These are phyloP conservation scores for Pyrus communis DNA, from an alignment of 306 rosid genomes.

Conservation along the genomic window DNA sequence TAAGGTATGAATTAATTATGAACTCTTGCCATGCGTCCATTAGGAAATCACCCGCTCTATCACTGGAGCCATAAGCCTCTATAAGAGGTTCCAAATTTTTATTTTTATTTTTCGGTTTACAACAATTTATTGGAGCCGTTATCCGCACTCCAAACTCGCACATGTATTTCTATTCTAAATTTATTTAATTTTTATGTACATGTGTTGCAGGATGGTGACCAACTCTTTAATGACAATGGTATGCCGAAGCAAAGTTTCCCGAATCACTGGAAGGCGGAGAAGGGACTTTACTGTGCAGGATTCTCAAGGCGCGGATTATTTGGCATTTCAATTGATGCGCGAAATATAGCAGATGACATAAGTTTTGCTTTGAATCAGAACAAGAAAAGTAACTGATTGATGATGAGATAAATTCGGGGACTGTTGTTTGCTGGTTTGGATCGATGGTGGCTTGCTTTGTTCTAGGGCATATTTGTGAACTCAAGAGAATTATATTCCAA, in stretches of 20 bases:
- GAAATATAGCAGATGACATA: conserved; percentile 36
- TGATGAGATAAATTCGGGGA: too few species aligned
- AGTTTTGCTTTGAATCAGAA: background rate
- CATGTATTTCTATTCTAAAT: background rate
- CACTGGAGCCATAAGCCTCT: too few species aligned
- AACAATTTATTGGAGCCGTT: too few species aligned
- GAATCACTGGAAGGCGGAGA: conserved; percentile 49
- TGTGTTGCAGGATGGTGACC: conserved; percentile 33
- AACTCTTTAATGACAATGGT: conserved; percentile 44
- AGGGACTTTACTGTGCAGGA: conserved; percentile 45
- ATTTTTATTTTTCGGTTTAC: too few species aligned
- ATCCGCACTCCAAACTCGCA: too few species aligned
- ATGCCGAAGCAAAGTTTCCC: conserved; percentile 47
- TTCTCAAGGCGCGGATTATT: conserved; percentile 38
- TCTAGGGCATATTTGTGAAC: background rate
- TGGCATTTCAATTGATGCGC: conserved; percentile 46
- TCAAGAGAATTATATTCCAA: too few species aligned
- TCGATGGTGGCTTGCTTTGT: background rate
- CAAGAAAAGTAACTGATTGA: background rate
- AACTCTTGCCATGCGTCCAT: too few species aligned
- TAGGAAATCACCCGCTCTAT: too few species aligned
- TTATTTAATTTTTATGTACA: too few species aligned
- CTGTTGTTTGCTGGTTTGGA: background rate
- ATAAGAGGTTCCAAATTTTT: background rate
- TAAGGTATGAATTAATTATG: conserved; percentile 25